A percentile compares a stretch with the other conserved stretches of the same genome.
phyloP scores from a whole-genome alignment of 2,329 filamentous ascomycete species.

The Colletotrichum sp. region DNA sequence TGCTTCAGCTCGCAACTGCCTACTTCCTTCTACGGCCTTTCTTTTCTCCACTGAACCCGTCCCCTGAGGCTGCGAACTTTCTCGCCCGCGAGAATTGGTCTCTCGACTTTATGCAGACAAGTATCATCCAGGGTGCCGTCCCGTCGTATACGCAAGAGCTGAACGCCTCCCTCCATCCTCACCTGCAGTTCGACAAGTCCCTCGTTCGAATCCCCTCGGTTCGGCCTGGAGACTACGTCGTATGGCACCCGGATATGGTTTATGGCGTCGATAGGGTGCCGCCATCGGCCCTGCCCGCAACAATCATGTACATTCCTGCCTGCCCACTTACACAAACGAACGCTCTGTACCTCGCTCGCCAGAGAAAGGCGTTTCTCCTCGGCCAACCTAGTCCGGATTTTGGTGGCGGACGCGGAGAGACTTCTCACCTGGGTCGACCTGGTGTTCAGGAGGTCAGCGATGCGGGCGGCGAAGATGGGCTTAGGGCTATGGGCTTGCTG shows the following conservation, averaged over 20 bases:
- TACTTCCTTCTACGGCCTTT: constrained; percentile 82
- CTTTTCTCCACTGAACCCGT: constrained; percentile 55
- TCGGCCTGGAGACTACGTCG: constrained; percentile 76
- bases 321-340: constrained; percentile 60
- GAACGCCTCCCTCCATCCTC: constrained; percentile 71
- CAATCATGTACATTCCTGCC: constrained; percentile 44
- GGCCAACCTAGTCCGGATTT: constrained; percentile 48
- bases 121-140: constrained; percentile 72
- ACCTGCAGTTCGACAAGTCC: constrained; percentile 68
- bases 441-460: constrained; percentile 43
- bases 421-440: constrained; percentile 35
- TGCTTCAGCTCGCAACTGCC: constrained; percentile 66
- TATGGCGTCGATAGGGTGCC: constrained; percentile 70
- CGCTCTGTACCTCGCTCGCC: constrained; percentile 60
- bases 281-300: constrained; percentile 20
- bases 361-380: constrained; percentile 50
- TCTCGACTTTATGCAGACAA: constrained; percentile 47
- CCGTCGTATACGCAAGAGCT: constrained; percentile 76
- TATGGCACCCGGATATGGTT: constrained; percentile 75
- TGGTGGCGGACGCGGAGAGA: constrained; percentile 36
- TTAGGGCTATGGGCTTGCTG: constrained; percentile 45
- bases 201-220: constrained; percentile 76
- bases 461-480: constrained; percentile 42
- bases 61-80: constrained; percentile 36
- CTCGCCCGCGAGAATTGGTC: constrained; percentile 58